Evolutionary conservation across 129 eudicot genomes (phyloP).

Genomic region (Smallanthus sonchifolius): DNA sequence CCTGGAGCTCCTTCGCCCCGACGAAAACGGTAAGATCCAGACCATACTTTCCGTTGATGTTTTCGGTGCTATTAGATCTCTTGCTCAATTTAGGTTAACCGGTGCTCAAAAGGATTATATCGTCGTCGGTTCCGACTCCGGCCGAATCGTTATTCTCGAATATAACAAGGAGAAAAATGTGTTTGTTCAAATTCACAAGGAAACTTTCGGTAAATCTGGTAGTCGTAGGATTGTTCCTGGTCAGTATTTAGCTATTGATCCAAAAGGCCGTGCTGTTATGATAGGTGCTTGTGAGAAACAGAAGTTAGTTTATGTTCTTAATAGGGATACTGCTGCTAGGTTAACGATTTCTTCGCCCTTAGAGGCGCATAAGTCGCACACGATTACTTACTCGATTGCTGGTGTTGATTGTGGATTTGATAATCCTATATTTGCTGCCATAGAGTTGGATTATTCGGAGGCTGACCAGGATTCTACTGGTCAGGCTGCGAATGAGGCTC

Average conservation of each 20-base stretch:
- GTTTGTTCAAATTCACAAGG: constrained; percentile 84
- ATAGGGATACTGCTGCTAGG: constrained; percentile 62
- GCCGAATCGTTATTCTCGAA: constrained; percentile 56
- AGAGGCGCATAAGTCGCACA: constrained; percentile 92
- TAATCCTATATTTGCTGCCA: constrained; percentile 93
- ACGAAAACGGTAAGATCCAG: constrained; percentile 94
- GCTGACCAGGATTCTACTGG: constrained; percentile 99
- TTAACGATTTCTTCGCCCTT: constrained; percentile 87
- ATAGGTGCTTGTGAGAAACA: constrained; percentile 97
- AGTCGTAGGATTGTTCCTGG: constrained; percentile 96
- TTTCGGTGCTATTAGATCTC: constrained; percentile 82
- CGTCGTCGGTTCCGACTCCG: constrained; percentile 44
- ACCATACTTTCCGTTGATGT: constrained; percentile 82
- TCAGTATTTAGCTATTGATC: constrained; percentile 90
- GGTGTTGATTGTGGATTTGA: constrained; percentile 99
- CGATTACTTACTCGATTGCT: constrained; percentile 62
- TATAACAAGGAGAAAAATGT: constrained; percentile 80
- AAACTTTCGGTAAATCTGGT: constrained; percentile 93
- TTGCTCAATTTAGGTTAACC: constrained; percentile 84
- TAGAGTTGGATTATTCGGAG: constrained; percentile 95
- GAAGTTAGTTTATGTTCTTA: constrained; percentile 90
- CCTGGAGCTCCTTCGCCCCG: constrained; percentile 87
- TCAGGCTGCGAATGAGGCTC: constrained; percentile 84
- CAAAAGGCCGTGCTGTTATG: constrained; percentile 96
- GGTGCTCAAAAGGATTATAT: constrained; percentile 88